Evolutionary conservation across 257 asterid species (phyloP).

Genomic region (Penstemon davidsonii): DNA sequence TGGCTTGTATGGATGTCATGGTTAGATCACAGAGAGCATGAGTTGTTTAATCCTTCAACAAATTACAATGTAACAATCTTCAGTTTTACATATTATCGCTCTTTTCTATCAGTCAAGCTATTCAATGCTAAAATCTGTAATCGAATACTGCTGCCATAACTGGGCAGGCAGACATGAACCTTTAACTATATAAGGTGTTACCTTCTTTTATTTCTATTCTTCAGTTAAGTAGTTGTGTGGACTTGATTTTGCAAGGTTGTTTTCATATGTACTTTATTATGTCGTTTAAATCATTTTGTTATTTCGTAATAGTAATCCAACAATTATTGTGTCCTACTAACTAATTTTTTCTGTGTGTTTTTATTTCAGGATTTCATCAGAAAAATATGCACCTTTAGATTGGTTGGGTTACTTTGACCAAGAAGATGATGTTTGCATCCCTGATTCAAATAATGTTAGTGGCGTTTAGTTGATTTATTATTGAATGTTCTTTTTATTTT

Average conservation of each 20-base stretch:
- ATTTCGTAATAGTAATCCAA: neutral
- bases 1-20: too few relatives aligned
- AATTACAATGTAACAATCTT: too few relatives aligned
- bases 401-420: conserved; percentile 76
- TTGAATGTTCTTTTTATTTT: conserved; percentile 15
- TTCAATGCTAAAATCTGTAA: neutral
- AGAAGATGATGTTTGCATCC: conserved; percentile 77
- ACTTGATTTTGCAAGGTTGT: conserved; percentile 1
- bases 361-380: conserved; percentile 58
- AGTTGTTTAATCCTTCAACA: too few relatives aligned
- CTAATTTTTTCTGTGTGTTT: conserved; percentile 14
- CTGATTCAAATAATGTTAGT: conserved; percentile 76
- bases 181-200: neutral
- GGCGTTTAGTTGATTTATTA: conserved; percentile 20
- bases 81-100: too few relatives aligned
- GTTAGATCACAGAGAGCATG: too few relatives aligned
- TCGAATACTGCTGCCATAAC: neutral
- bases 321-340: conserved; percentile 5
- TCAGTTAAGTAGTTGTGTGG: neutral
- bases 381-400: conserved; percentile 76
- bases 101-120: neutral
- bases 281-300: neutral
- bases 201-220: neutral
- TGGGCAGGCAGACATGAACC: neutral
- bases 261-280: neutral